Base-by-base conservation (phyloP, 345 rosid genomes). In the Laguncularia racemosa region DNA sequence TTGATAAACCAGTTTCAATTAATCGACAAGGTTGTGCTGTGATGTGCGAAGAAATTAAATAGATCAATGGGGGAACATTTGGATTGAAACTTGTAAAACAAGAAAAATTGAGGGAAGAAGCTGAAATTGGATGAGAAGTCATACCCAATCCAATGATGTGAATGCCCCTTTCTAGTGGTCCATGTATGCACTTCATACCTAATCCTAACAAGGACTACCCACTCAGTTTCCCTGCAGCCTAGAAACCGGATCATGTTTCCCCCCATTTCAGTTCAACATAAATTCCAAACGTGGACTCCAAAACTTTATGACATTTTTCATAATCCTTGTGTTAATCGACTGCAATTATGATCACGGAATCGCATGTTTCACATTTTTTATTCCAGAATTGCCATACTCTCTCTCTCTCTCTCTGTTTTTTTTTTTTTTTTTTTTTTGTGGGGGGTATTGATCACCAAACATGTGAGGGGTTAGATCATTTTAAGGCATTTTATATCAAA, bases 181-280 rank as follows among this genome's bases (percentile, higher is more conserved):
- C 59, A 47, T 46, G n/a, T 16, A 55, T 18, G 4, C 16, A 26
- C 52, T 26, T 53, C 20, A 1, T 21, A 56, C 62, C 64, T 28
- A 59, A 23, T 20, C 53, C 68, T 20, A 58, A 26, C 46, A 44
- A 57, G 49, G 11, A 33, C 10, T 33, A 33, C 40, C 7, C 52
- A 64, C 56, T 64, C 63, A 59, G 69, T 73, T 73, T n/a, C 74
- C 48, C 67, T 67, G 65, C 48, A 54, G 72, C 63, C 69, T 66
- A 23, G 46, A 62, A 56, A 62, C 52, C 60, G 65, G 77, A 66
- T 75, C 77, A 71, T 73, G 81, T 40, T 73, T 65, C 71, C 61
- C 71, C 61, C 20, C 14, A 53, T 45, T n/a, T 17, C 9, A 44
- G 18, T 3, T 14, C 52, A 14, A 16, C 19, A 46, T n/a, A 21